Evolutionary conservation across 2,329 filamentous ascomycete species (phyloP).

Genomic region (Sporothrix humicola): DNA sequence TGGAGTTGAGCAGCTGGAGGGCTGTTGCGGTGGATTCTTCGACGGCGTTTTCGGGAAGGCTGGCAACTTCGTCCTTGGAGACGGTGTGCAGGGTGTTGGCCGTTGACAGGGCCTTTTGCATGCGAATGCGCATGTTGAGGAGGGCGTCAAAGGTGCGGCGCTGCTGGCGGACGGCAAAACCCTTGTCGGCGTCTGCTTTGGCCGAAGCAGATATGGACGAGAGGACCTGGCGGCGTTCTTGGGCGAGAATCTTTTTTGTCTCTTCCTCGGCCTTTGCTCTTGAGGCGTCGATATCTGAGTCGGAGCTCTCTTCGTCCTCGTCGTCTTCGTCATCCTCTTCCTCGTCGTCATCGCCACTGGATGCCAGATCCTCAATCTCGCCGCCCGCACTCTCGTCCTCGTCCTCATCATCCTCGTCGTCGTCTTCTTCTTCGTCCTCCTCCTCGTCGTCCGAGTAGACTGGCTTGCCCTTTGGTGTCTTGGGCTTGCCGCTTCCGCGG

Average conservation of each 20-base stretch:
- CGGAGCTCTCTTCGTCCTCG: slow-evolving; percentile 49
- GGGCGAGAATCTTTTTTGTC: slow-evolving; percentile 69
- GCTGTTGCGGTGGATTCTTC: slow-evolving; percentile 79
- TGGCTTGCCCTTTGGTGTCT: slow-evolving; percentile 45
- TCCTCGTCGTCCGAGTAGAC: slow-evolving; percentile 44
- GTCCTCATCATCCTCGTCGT: slow-evolving; percentile 42
- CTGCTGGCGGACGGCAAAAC: slow-evolving; percentile 83
- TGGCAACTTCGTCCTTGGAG: slow-evolving; percentile 53
- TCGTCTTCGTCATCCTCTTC: slow-evolving; percentile 55
- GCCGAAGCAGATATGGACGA: slow-evolving; percentile 67
- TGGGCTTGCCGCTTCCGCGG: slow-evolving; percentile 62
- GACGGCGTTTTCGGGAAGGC: slow-evolving; percentile 50
- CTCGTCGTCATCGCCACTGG: slow-evolving; percentile 41
- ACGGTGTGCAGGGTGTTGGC: slow-evolving; percentile 72
- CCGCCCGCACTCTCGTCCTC: slow-evolving; percentile 45
- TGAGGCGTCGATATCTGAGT: slow-evolving; percentile 42
- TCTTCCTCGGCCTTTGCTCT: slow-evolving; percentile 57
- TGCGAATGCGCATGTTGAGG: slow-evolving; percentile 85
- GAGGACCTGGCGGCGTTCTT: slow-evolving; percentile 70
- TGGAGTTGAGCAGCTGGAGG: slow-evolving; percentile 72
- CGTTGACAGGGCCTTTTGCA: slow-evolving; percentile 88
- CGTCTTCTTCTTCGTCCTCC: slow-evolving; percentile 43
- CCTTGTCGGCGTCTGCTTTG: slow-evolving; percentile 81
- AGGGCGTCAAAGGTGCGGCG: slow-evolving; percentile 85
- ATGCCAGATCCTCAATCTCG: slow-evolving; percentile 14